Evolutionary conservation across 177 flowering plant species (phyloP).

Genomic region (Vitis hybrid): DNA sequence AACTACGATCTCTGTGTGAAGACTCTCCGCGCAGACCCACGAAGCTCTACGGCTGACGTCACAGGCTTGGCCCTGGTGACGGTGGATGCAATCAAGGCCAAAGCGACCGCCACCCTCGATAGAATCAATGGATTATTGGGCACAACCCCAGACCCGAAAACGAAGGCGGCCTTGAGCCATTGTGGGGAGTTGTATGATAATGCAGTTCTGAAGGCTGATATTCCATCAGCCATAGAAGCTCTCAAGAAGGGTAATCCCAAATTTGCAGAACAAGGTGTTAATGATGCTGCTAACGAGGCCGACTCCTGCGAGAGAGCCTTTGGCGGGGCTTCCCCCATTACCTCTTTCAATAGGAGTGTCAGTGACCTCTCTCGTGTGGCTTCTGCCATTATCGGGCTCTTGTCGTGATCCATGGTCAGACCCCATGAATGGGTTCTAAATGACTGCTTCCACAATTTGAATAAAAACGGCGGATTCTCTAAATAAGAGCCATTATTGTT

Average conservation of each 20-base stretch:
- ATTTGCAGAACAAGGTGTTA: slow-evolving; percentile 19
- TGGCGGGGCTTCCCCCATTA: slow-evolving; percentile 11
- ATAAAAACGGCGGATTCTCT: no score
- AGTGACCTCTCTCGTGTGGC: slow-evolving; percentile 15
- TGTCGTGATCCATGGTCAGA: no score
- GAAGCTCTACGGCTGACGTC: slow-evolving; percentile 24
- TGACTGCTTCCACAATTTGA: no score
- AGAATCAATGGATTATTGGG: slow-evolving; percentile 6
- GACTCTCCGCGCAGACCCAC: slow-evolving; percentile 16
- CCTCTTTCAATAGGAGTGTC: slow-evolving; percentile 5
- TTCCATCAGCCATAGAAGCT: slow-evolving; percentile 21
- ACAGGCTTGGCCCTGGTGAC: slow-evolving; percentile 16
- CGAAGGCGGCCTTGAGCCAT: background rate
- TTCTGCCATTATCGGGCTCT: slow-evolving; percentile 6
- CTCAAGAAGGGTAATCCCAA: slow-evolving; percentile 17
- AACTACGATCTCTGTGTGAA: slow-evolving; percentile 22
- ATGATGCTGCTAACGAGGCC: slow-evolving; percentile 27
- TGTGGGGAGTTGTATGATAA: slow-evolving; percentile 11
- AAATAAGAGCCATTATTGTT: no score
- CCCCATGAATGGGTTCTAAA: no score
- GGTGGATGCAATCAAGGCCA: slow-evolving; percentile 20
- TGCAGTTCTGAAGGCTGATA: slow-evolving; percentile 15
- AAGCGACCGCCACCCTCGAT: slow-evolving; percentile 3
- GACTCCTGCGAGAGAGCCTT: slow-evolving; percentile 16
- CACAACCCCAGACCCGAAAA: background rate